Conservation (phyloP, 148 eudicot genomes). For the Tetragonia tetragonoides region DNA sequence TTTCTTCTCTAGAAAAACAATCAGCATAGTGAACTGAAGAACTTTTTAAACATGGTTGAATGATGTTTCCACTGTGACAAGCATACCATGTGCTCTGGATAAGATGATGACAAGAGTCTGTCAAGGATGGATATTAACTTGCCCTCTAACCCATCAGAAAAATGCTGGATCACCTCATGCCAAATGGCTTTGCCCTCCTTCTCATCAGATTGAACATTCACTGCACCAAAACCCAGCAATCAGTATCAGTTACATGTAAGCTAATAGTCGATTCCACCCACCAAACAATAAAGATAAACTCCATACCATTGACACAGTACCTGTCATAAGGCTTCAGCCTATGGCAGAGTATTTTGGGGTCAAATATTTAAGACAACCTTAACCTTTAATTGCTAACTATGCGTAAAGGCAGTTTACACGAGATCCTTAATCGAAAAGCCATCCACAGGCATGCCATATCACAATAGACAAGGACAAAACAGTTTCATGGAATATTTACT, state of each 20-base stretch:
- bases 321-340: not conserved
- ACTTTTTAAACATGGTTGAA: not conserved
- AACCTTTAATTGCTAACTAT: not conserved
- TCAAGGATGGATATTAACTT: slow-evolving; percentile 55
- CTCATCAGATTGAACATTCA: slow-evolving; percentile 46
- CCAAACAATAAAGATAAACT: not conserved
- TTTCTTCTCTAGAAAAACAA: not conserved
- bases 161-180: slow-evolving; percentile 54
- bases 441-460: not conserved
- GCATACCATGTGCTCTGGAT: slow-evolving; percentile 82
- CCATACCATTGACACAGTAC: not conserved
- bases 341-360: not conserved
- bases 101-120: slow-evolving; percentile 47
- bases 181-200: slow-evolving; percentile 38
- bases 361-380: not conserved
- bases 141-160: slow-evolving; percentile 76
- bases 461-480: not conserved
- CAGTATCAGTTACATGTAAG: slow-evolving; percentile 7
- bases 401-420: not conserved
- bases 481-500: not conserved
- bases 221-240: slow-evolving; percentile 41
- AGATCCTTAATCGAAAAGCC: not conserved
- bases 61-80: not conserved
- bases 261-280: not conserved
- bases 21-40: not conserved